Conservation (phyloP, 1,139 yeast species). For the Pichia sp. region DNA sequence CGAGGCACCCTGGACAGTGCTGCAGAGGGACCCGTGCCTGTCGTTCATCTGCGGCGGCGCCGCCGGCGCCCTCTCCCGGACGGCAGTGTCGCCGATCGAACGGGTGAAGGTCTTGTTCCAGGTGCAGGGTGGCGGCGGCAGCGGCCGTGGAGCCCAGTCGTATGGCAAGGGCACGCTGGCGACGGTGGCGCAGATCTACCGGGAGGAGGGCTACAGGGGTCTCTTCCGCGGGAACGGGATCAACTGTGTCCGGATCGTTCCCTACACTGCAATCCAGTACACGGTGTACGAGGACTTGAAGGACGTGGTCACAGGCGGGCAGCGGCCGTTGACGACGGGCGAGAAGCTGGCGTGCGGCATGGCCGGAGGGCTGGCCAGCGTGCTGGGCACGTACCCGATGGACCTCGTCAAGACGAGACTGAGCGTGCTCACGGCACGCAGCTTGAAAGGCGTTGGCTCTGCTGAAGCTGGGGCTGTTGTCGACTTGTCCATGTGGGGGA, state of each 20-base stretch:
- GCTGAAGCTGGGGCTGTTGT: conserved; percentile 34
- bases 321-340: conserved; percentile 38
- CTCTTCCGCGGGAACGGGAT: conserved; percentile 85
- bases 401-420: conserved; percentile 88
- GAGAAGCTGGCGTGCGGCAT: conserved; percentile 76
- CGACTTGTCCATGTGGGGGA: conserved; percentile 59
- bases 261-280: conserved; percentile 94
- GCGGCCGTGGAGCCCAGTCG: conserved; percentile 20
- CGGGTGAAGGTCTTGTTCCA: conserved; percentile 89
- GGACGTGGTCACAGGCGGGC: conserved; percentile 31
- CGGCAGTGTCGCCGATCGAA: conserved; percentile 93
- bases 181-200: conserved; percentile 74
- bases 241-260: conserved; percentile 85
- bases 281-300: conserved; percentile 50
- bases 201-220: conserved; percentile 87
- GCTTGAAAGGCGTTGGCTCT: conserved; percentile 43
- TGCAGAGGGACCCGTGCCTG: conserved; percentile 27
- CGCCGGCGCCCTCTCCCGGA: conserved; percentile 91
- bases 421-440: conserved; percentile 77
- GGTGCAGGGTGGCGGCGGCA: conserved; percentile 63
- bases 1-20: conserved; percentile 1
- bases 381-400: conserved; percentile 82
- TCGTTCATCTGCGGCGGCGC: conserved; percentile 73
- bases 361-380: conserved; percentile 76
- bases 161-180: conserved; percentile 72